Conservation (phyloP, 371 early-diverging fungal species). For the Fennellomyces sp. region DNA sequence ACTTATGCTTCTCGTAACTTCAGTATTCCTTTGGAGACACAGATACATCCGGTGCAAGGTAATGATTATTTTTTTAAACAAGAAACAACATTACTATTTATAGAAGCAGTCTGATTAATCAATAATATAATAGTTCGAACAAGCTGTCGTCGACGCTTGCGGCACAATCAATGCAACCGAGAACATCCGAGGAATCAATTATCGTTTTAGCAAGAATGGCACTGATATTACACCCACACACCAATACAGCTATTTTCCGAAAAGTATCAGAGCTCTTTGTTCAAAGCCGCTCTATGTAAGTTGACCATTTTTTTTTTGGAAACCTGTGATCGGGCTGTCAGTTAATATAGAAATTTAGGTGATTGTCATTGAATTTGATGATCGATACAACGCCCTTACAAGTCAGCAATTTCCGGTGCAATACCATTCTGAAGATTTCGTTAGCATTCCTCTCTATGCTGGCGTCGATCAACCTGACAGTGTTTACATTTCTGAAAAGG, state of each 20-base stretch:
- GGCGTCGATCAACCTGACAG: background rate
- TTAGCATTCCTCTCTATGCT: background rate
- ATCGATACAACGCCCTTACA: slow-evolving; percentile 31
- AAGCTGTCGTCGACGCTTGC: slow-evolving; percentile 31
- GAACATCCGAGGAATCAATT: slow-evolving; percentile 50
- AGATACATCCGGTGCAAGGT: slow-evolving; percentile 26
- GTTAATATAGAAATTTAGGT: slow-evolving; percentile 18
- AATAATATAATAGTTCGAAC: slow-evolving; percentile 52
- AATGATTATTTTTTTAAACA: background rate
- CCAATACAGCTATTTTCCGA: background rate
- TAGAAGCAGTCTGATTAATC: too few relatives aligned
- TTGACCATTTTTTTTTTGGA: background rate
- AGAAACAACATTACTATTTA: background rate
- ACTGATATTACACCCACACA: background rate
- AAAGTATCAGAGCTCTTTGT: background rate
- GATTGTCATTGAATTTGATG: slow-evolving; percentile 37
- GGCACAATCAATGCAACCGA: slow-evolving; percentile 49
- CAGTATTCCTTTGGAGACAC: slow-evolving; percentile 31
- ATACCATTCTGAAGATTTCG: background rate
- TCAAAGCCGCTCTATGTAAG: slow-evolving; percentile 10
- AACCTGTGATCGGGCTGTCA: slow-evolving; percentile 10
- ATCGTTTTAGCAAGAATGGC: slow-evolving; percentile 33
- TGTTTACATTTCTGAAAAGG: background rate
- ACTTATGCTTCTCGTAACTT: slow-evolving; percentile 23
- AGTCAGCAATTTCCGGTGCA: background rate